A percentile compares a stretch with the other conserved stretches of the same genome.
Conservation (phyloP, 768 basidiomycete genomes). For the Naganishia onofrii region DNA sequence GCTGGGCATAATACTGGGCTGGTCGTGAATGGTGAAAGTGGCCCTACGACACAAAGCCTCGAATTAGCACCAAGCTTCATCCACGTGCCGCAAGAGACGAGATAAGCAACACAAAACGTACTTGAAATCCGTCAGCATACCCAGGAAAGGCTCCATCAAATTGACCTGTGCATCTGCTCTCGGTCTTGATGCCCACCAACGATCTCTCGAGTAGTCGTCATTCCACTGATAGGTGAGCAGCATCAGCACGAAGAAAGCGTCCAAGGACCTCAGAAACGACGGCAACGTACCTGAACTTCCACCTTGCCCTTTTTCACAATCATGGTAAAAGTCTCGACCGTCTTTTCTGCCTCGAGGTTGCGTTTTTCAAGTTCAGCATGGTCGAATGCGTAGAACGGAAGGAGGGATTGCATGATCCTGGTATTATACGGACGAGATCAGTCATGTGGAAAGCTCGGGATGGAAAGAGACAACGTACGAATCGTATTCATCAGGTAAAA, state of each 20-base stretch:
- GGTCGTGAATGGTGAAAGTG: conserved; percentile 53
- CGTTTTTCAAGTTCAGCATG: conserved; percentile 46
- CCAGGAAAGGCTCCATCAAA: conserved; percentile 52
- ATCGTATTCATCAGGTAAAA: conserved; percentile 52
- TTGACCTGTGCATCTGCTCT: conserved; percentile 54
- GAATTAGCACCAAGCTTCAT: not conserved
- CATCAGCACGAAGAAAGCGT: not conserved
- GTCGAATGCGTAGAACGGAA: conserved; percentile 50
- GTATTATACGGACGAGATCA: not conserved
- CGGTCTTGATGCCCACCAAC: conserved; percentile 50
- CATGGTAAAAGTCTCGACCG: conserved; percentile 52
- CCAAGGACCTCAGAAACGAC: not conserved
- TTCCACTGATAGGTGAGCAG: conserved; percentile 41
- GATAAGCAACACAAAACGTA: conserved; percentile 30
- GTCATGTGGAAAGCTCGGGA: too few species aligned
- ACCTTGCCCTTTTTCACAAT: conserved; percentile 52
- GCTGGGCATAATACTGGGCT: conserved; percentile 50
- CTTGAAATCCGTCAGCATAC: conserved; percentile 46
- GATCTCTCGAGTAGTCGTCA: conserved; percentile 52
- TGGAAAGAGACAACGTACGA: conserved; percentile 35
- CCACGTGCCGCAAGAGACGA: not conserved
- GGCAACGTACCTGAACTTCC: conserved; percentile 40
- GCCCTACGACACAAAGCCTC: conserved; percentile 36
- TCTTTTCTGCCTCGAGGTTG: conserved; percentile 47
- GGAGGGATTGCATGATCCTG: conserved; percentile 51